These are phyloP conservation scores for Globisporangium lucens DNA, from an alignment of 352 stramenopile species.

Conservation along the genomic window DNA sequence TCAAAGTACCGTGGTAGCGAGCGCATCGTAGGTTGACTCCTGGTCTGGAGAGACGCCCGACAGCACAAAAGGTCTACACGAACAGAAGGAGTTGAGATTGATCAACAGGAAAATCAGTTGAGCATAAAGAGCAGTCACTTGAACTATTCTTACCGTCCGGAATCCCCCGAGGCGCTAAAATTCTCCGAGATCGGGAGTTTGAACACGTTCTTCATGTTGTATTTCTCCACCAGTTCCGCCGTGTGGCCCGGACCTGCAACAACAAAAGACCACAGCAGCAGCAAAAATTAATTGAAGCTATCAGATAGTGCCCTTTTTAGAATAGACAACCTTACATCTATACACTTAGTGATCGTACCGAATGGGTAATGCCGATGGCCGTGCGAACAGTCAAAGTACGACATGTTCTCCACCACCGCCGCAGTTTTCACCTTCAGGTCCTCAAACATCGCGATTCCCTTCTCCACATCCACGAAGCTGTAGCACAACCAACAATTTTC, in stretches of 20 bases:
- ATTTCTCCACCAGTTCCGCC: conserved; percentile 73
- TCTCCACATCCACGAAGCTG: conserved; percentile 98
- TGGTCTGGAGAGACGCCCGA: conserved; percentile 63
- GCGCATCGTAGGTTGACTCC: conserved; percentile 60
- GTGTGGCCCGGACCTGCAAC: conserved; percentile 65
- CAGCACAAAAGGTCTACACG: conserved; percentile 71
- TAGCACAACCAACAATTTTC: conserved; percentile 1
- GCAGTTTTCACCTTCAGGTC: conserved; percentile 96
- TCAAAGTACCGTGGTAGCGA: conserved; percentile 52
- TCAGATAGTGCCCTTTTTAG: background rate
- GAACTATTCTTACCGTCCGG: conserved; percentile 42
- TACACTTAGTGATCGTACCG: conserved; percentile 29
- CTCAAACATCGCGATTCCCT: conserved; percentile 98
- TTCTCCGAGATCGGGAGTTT: conserved; percentile 79
- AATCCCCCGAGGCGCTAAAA: conserved; percentile 71
- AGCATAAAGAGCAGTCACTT: background rate
- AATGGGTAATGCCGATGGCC: conserved; percentile 86
- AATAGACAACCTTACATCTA: background rate
- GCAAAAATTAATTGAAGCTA: background rate
- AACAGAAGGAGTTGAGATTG: conserved; percentile 4
- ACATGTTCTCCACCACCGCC: conserved; percentile 99
- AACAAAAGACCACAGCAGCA: background rate
- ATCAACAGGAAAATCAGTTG: background rate
- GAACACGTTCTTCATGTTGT: conserved; percentile 82
- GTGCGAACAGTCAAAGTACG: conserved; percentile 93